These are phyloP conservation scores for Apiospora malaysiana DNA, from an alignment of 2,329 filamentous ascomycete species.

Conservation along the genomic window DNA sequence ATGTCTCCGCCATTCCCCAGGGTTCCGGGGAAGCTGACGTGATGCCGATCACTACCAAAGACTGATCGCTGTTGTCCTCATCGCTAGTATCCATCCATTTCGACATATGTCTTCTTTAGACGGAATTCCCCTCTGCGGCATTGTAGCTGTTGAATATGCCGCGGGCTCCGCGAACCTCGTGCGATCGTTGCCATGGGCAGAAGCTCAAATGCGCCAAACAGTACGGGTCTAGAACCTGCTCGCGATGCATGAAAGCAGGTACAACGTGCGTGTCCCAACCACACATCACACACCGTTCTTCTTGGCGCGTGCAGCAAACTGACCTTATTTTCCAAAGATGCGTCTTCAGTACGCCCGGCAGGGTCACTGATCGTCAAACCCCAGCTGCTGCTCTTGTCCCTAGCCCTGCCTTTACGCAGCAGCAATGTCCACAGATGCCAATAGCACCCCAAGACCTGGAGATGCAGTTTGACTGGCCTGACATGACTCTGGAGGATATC, in stretches of 20 bases:
- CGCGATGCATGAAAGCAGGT: conserved; percentile 49
- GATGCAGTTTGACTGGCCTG: conserved; percentile 33
- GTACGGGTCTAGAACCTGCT: conserved; percentile 43
- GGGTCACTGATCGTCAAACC: not conserved
- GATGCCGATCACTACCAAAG: conserved; percentile 2
- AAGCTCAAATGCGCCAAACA: conserved; percentile 53
- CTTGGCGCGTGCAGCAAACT: not conserved
- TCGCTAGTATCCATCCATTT: not conserved
- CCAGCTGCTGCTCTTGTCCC: not conserved
- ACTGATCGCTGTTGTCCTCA: not conserved
- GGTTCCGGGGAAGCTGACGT: not conserved
- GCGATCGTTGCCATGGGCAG: conserved; percentile 53
- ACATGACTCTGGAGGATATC: conserved; percentile 25
- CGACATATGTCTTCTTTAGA: too few species aligned
- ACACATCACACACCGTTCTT: conserved; percentile 28
- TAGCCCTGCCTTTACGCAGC: not conserved
- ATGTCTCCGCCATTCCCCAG: not conserved
- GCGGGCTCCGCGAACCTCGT: conserved; percentile 38
- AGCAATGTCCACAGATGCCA: conserved; percentile 23
- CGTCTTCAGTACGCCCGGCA: not conserved
- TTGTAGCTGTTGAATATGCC: conserved; percentile 24
- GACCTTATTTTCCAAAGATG: not conserved
- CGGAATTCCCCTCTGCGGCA: too few species aligned
- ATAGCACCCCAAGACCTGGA: conserved; percentile 23
- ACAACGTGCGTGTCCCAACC: conserved; percentile 40